Conservation (phyloP, 176 grass and related monocot species). For the Neostapfia colusana region DNA sequence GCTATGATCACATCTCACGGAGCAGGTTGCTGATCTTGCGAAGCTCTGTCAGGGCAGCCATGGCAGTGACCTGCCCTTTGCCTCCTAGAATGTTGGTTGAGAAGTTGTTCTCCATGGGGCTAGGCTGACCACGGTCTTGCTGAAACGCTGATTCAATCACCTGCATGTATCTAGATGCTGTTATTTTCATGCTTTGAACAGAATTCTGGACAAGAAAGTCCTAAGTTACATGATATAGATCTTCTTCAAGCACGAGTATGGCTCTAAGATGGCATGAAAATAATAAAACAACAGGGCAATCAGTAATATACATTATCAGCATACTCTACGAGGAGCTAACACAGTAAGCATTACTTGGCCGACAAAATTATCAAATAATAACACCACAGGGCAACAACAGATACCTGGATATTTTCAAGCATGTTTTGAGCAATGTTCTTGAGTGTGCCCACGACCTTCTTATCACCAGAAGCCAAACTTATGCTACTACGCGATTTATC, state of each 20-base stretch:
- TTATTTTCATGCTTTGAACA: conserved; percentile 7
- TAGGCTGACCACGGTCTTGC: conserved; percentile 63
- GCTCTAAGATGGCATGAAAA: neutral
- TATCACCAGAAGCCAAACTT: conserved; percentile 64
- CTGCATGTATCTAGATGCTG: conserved; percentile 34
- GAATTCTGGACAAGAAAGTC: neutral
- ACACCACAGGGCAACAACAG: neutral
- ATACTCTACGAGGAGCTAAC: neutral
- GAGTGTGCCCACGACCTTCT: conserved; percentile 69
- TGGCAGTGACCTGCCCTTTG: conserved; percentile 80
- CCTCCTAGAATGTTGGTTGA: conserved; percentile 67
- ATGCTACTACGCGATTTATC: conserved; percentile 5
- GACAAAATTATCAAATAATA: neutral
- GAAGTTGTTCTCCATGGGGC: conserved; percentile 59
- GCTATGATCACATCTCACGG: conserved; percentile 58
- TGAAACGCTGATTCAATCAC: conserved; percentile 90
- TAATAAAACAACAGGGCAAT: neutral
- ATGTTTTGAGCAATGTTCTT: conserved; percentile 87
- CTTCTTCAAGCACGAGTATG: neutral
- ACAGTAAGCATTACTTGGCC: neutral
- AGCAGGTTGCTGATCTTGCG: conserved; percentile 91
- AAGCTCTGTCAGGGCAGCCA: conserved; percentile 80
- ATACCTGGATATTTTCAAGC: conserved; percentile 97
- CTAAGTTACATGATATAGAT: neutral
- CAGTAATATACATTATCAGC: neutral